Evolutionary conservation across 1,139 yeast genomes (phyloP), one percentile per base, ranked within the genome.

Genomic region (Saccharomyces hybrid): DNA sequence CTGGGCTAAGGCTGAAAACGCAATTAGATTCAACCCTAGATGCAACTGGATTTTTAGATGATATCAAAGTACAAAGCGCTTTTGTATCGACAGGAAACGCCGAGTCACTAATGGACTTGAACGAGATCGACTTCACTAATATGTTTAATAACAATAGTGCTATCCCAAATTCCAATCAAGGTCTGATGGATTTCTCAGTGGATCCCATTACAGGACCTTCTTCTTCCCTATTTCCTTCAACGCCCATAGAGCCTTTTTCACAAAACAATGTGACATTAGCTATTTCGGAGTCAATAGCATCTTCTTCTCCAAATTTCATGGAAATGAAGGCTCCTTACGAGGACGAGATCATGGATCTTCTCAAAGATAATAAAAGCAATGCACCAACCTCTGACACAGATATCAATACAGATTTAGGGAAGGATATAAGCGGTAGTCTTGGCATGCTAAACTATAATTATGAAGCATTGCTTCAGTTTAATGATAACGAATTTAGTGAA

Each of bases 101-200:
- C 9, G 44, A 50, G 9, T 38, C 49, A 12, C 29, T 50, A 9
- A 50, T 41, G 26, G 21, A 64, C 53, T 52, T 65, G 28, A 62
- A 67, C 53, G 72, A 68, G 55, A 65, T 70, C 31, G 73, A 70
- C 58, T 70, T 70, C 47, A 70, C 72, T 7, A 65, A 67, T 46
- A 57, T 69, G 12, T 70, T 70, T 19, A 14, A 24, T 11, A 38
- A 38, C 7, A n/a, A 38, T 11, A 38, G 12, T 38, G 3, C 12
- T 19, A 19, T 11, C 7, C 12, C 12, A 38, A 38, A 19, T 11
- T 11, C 24, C 6, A 19, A 38, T 9, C 24, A 16, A 38, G 44
- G 24, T 2, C 44, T 38, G 44, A 19, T 38, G 44, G 44, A 16
- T 4, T 5, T 38, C 19, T 38, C 19, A 9, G 9, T 19, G 4